Evolutionary conservation across 202 grass and related monocot species (phyloP).

Genomic region (Setaria italica): DNA sequence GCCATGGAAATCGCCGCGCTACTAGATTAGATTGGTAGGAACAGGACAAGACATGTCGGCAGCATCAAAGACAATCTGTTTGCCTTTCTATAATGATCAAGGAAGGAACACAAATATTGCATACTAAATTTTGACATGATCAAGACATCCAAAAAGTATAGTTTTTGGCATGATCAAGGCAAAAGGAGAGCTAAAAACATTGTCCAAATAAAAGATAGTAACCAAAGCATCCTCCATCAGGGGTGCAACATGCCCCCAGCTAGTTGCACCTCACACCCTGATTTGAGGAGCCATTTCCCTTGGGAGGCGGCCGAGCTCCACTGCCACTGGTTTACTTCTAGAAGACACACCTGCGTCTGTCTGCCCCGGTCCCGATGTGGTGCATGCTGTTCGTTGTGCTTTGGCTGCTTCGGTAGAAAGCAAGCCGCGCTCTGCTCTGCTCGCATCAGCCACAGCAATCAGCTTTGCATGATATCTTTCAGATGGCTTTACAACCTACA

Average conservation of each 20-base stretch:
- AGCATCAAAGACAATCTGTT: background rate
- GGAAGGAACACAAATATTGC: background rate
- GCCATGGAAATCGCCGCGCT: background rate
- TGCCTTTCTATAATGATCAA: background rate
- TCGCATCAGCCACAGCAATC: background rate
- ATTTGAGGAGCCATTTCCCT: background rate
- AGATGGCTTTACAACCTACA: background rate
- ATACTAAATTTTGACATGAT: background rate
- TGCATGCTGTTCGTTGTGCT: background rate
- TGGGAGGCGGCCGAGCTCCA: background rate
- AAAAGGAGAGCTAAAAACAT: background rate
- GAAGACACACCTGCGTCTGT: background rate
- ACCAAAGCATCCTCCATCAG: background rate
- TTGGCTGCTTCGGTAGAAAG: background rate
- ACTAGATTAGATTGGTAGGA: background rate
- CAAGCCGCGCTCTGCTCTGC: background rate
- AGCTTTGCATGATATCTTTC: background rate
- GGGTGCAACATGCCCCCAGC: background rate
- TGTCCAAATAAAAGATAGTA: background rate
- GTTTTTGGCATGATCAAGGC: background rate
- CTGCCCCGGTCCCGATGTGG: background rate
- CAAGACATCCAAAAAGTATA: background rate
- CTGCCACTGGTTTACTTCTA: constrained; percentile 27
- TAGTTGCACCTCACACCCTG: background rate
- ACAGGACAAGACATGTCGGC: background rate